Percentiles rank a stretch among this genome's conserved stretches.
Evolutionary conservation across 352 stramenopile species (phyloP).

Genomic region (Phytophthora melonis): DNA sequence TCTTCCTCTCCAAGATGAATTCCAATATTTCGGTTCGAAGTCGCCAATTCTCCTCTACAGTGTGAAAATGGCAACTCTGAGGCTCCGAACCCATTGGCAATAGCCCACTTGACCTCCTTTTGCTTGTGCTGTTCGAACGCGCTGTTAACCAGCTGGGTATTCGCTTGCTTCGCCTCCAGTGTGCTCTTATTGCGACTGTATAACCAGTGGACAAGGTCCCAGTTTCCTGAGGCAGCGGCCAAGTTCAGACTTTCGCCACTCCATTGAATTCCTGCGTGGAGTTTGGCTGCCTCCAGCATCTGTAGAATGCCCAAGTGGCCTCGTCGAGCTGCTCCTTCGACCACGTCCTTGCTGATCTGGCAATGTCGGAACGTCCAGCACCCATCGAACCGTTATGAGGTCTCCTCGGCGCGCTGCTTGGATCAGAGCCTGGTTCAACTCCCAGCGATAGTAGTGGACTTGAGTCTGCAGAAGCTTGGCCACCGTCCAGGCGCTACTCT

Average conservation of each 20-base stretch:
- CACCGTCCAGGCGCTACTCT: background rate
- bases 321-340: background rate
- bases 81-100: background rate
- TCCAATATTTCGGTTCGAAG: background rate
- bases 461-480: constrained; percentile 11
- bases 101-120: background rate
- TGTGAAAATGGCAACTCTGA: background rate
- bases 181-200: background rate
- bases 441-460: constrained; percentile 1
- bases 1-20: too few species aligned
- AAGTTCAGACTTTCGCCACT: background rate
- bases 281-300: background rate
- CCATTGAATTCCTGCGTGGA: background rate
- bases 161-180: background rate
- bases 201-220: background rate
- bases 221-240: background rate
- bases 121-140: background rate
- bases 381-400: constrained; percentile 8
- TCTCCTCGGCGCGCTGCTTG: constrained; percentile 5
- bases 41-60: background rate
- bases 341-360: constrained; percentile 90
- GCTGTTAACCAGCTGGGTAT: background rate
- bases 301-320: background rate
- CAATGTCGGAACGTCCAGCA: constrained; percentile 17
- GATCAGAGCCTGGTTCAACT: constrained; percentile 3